Evolutionary conservation across 768 basidiomycete genomes (phyloP).

Genomic region (Pleurotus tuoliensis): DNA sequence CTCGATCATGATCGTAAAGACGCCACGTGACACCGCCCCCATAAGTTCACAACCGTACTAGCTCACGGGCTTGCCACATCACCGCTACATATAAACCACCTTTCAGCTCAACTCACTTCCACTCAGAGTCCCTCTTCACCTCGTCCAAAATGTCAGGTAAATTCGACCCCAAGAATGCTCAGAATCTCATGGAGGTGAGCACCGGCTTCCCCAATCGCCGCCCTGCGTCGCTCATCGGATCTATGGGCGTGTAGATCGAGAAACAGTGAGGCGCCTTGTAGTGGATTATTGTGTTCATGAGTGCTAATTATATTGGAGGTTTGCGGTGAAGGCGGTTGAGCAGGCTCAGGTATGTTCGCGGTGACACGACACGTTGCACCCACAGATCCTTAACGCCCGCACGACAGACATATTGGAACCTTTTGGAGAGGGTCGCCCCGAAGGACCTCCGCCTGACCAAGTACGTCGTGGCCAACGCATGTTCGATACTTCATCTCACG

Average conservation of each 20-base stretch:
- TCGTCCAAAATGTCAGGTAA: slow-evolving; percentile 37
- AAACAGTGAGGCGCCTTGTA: slow-evolving; percentile 73
- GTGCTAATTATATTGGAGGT: slow-evolving; percentile 29
- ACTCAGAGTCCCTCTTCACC: neutral
- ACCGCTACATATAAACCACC: slow-evolving; percentile 6
- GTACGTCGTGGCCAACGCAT: slow-evolving; percentile 36
- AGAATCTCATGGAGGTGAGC: slow-evolving; percentile 84
- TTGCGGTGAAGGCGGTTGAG: slow-evolving; percentile 94
- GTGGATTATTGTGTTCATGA: neutral
- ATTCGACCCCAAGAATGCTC: slow-evolving; percentile 90
- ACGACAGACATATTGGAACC: slow-evolving; percentile 88
- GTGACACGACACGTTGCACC: no score
- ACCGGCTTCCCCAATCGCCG: no score
- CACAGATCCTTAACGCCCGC: neutral
- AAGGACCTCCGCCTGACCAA: slow-evolving; percentile 76
- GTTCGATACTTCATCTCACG: slow-evolving; percentile 1
- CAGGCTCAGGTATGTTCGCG: slow-evolving; percentile 74
- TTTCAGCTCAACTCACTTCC: slow-evolving; percentile 1
- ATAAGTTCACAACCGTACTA: neutral
- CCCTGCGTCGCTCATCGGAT: neutral
- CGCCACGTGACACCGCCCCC: neutral
- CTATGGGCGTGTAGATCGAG: slow-evolving; percentile 64
- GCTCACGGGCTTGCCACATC: slow-evolving; percentile 13
- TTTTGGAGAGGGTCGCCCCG: slow-evolving; percentile 79
- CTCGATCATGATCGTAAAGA: neutral